These are phyloP conservation scores for Hymenoscyphus albidus DNA, from an alignment of 2,329 filamentous ascomycete species.

Conservation along the genomic window DNA sequence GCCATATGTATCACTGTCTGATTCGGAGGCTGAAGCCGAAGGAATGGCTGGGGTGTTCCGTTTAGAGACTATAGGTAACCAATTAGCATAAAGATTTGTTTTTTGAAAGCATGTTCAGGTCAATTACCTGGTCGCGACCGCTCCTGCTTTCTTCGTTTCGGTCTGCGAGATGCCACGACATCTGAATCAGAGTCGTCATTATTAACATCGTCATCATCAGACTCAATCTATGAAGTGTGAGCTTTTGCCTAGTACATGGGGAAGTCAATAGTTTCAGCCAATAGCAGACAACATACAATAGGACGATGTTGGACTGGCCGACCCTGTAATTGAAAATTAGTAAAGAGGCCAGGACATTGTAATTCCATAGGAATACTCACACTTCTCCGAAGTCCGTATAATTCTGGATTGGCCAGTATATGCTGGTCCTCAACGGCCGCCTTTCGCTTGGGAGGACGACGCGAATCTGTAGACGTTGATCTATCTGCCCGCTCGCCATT, in stretches of 20 bases:
- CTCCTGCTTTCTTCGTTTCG: slow-evolving; percentile 66
- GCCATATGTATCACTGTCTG: slow-evolving; percentile 73
- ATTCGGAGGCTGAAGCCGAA: slow-evolving; percentile 61
- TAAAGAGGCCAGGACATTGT: slow-evolving; percentile 14
- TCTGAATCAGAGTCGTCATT: slow-evolving; percentile 70
- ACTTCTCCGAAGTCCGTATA: slow-evolving; percentile 92
- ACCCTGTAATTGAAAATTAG: slow-evolving; percentile 38
- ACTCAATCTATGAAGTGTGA: slow-evolving; percentile 48
- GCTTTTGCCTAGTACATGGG: slow-evolving; percentile 10
- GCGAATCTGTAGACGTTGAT: slow-evolving; percentile 69
- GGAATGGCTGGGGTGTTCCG: slow-evolving; percentile 52
- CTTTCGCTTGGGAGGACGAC: slow-evolving; percentile 70
- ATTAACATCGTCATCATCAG: slow-evolving; percentile 46
- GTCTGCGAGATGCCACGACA: slow-evolving; percentile 53
- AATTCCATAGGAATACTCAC: slow-evolving; percentile 52
- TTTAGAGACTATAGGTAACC: slow-evolving; percentile 50
- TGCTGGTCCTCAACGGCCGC: slow-evolving; percentile 66
- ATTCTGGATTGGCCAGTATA: slow-evolving; percentile 86
- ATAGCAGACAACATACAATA: slow-evolving; percentile 45
- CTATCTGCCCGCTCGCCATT: slow-evolving; percentile 46
- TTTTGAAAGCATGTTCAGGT: slow-evolving; percentile 12
- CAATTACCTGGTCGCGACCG: slow-evolving; percentile 60
- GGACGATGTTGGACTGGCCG: slow-evolving; percentile 52
- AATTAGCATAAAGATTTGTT: slow-evolving; percentile 19
- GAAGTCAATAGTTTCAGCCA: slow-evolving; percentile 10